Base-by-base conservation (phyloP, 257 asterid genomes). In the Gentiana straminea region DNA sequence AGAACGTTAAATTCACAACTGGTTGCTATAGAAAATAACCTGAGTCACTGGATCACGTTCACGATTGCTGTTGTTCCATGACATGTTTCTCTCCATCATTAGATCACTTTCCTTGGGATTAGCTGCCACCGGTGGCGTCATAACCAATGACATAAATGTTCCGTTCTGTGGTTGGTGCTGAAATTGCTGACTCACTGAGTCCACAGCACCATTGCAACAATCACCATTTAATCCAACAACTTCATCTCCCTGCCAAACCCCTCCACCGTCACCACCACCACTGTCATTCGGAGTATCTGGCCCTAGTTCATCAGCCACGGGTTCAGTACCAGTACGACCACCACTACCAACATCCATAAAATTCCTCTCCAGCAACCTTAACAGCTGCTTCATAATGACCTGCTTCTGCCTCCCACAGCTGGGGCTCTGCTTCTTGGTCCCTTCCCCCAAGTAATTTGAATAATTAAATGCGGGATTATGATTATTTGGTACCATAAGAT, bases 351-450 rank as follows among this genome's bases (percentile, higher is more conserved):
- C 68, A 10, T 71, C 90, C 8, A 73, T 75, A 43, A 81, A 32
- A 53, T 73, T 70, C 51, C 50, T 49, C 55, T 71, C 75, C 32
- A 67, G 57, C 73, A 88, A 55, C 63, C 76, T 84, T 79, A 80
- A 9, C 53, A 92, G 63, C 74, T 92, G 99, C 76, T 80, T 83
- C 71, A 88, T 10, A 58, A 91, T 81, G 58, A 78, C 78, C 72
- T 71, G 81, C 69, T 64, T 85, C 70, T 80, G 94, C 82, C 80
- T 88, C 68, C 95, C 99, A 55, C 91, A 83, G 43, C 66, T 80
- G 1, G 89, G 75, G 13, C 37, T 69, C 64, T 63, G 73, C 73
- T 68, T 80, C 81, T 73, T 79, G 71, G 58, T 59, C 71, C 68
- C 55, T 36, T 69, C 83, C 4, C 71, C 77, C 1, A 51, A 52